Conservation (phyloP, 75 land plant genomes). For the Chamaecyparis obtusa region DNA sequence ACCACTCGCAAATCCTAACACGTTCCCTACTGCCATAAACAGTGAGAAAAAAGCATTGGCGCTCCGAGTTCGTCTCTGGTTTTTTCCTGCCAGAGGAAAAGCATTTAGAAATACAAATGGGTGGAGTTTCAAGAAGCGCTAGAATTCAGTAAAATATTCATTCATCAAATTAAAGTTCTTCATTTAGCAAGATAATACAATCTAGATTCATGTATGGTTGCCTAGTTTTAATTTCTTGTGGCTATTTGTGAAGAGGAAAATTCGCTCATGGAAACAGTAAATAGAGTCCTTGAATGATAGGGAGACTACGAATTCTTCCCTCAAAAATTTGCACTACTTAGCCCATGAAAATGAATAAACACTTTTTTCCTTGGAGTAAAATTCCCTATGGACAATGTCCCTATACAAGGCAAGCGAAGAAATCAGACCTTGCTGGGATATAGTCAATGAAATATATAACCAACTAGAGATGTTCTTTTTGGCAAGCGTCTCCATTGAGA, state of each 20-base stretch:
- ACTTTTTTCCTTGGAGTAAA: background rate
- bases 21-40: conserved; percentile 93
- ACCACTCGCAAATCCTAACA: conserved; percentile 91
- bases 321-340: background rate
- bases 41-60: conserved; percentile 93
- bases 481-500: background rate
- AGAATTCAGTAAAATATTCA: background rate
- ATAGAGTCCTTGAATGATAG: background rate
- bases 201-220: background rate
- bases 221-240: background rate
- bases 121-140: background rate
- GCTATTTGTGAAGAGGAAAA: background rate
- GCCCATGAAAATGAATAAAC: background rate
- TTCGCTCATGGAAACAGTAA: background rate
- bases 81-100: conserved; percentile 53
- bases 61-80: conserved; percentile 66
- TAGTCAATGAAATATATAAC: background rate
- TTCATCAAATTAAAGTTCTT: background rate
- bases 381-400: background rate
- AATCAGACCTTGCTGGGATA: background rate
- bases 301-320: background rate
- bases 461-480: background rate
- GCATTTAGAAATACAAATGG: background rate
- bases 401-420: background rate
- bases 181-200: background rate